phyloP scores from a whole-genome alignment of 2,329 filamentous ascomycete species.

The Bipolaris sorokiniana region DNA sequence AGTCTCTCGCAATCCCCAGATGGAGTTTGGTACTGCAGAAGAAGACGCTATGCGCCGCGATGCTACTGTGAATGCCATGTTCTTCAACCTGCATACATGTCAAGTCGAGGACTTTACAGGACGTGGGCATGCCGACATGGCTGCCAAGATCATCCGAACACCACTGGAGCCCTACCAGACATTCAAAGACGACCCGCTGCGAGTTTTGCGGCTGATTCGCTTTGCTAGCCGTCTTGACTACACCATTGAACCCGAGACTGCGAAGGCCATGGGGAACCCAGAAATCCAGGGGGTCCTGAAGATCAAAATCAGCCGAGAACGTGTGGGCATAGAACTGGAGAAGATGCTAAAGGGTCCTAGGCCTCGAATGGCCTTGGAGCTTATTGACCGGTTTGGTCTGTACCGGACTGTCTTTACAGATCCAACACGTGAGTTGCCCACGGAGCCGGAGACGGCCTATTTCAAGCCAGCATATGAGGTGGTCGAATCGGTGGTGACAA shows the following conservation, averaged over 20 bases:
- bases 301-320: slow-evolving; percentile 88
- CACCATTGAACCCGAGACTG: slow-evolving; percentile 72
- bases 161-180: slow-evolving; percentile 88
- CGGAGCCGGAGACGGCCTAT: slow-evolving; percentile 62
- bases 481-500: slow-evolving; percentile 50
- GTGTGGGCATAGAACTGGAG: slow-evolving; percentile 84
- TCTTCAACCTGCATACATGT: slow-evolving; percentile 87
- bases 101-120: slow-evolving; percentile 84
- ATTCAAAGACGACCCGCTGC: slow-evolving; percentile 90
- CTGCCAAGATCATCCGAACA: slow-evolving; percentile 75
- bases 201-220: slow-evolving; percentile 83
- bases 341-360: slow-evolving; percentile 82
- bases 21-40: slow-evolving; percentile 91
- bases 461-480: slow-evolving; percentile 71
- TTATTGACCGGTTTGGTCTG: slow-evolving; percentile 70
- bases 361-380: slow-evolving; percentile 65
- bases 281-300: slow-evolving; percentile 80
- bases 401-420: slow-evolving; percentile 78
- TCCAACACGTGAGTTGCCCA: slow-evolving; percentile 61
- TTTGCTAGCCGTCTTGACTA: slow-evolving; percentile 89
- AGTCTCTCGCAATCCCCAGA: slow-evolving; percentile 86
- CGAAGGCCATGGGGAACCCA: slow-evolving; percentile 75
- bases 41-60: slow-evolving; percentile 90
- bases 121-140: slow-evolving; percentile 75
- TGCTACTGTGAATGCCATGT: slow-evolving; percentile 93